These are phyloP conservation scores for Triglochin maritima DNA, from an alignment of 106 monocot species.

Conservation along the genomic window DNA sequence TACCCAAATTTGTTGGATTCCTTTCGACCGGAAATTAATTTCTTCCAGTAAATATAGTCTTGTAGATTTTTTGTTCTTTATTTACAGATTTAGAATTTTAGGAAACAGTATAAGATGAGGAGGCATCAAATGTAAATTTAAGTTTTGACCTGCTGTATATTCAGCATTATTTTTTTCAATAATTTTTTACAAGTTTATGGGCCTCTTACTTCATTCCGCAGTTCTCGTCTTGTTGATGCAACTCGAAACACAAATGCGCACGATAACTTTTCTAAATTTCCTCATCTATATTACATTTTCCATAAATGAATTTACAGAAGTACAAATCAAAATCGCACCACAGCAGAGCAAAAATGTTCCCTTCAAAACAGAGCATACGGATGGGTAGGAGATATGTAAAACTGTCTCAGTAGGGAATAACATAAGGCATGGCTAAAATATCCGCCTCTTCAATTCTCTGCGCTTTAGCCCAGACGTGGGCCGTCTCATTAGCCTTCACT, in stretches of 20 bases:
- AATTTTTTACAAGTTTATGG: neutral
- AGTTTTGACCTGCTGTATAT: too few species aligned
- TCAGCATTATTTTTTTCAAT: neutral
- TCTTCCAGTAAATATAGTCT: neutral
- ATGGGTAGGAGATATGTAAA: neutral
- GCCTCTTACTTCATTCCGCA: neutral
- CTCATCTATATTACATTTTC: conserved; percentile 50
- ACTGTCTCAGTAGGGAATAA: conserved; percentile 53
- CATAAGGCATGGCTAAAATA: conserved; percentile 63
- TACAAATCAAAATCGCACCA: conserved; percentile 63
- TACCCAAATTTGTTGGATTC: neutral
- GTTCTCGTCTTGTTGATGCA: too few species aligned
- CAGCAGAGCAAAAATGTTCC: conserved; percentile 1
- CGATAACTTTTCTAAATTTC: neutral
- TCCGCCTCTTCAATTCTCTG: conserved; percentile 34
- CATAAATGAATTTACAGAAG: conserved; percentile 35
- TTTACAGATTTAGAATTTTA: neutral
- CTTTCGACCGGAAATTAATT: neutral
- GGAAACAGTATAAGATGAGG: neutral
- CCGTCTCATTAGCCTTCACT: conserved; percentile 8
- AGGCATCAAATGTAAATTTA: too few species aligned
- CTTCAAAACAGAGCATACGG: neutral
- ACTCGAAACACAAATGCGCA: too few species aligned
- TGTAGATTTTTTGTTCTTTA: neutral
- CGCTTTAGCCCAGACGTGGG: conserved; percentile 51